phyloP scores from a whole-genome alignment of 192 early-diverging fungal genomes.

The Chytriomyces sp. region DNA sequence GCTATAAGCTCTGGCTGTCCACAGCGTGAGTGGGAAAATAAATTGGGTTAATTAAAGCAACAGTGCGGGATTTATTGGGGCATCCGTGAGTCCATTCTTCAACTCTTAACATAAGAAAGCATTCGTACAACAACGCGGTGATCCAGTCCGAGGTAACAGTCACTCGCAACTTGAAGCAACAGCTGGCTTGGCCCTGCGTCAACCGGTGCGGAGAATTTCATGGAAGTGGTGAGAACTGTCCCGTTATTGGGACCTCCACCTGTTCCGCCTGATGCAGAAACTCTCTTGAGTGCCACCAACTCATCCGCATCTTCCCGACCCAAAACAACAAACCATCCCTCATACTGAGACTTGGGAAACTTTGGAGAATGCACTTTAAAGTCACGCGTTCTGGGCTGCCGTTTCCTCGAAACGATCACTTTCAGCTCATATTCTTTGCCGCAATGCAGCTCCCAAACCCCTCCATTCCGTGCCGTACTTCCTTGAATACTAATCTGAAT shows the following conservation, averaged over 20 bases:
- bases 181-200: conserved; percentile 20
- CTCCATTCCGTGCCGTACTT: conserved; percentile 39
- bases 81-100: not conserved
- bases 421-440: conserved; percentile 50
- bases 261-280: conserved; percentile 47
- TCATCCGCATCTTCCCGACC: conserved; percentile 69
- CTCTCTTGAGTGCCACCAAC: conserved; percentile 79
- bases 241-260: not conserved
- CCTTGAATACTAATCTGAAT: conserved; percentile 32
- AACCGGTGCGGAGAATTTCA: conserved; percentile 22
- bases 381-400: conserved; percentile 12
- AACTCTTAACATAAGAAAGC: conserved; percentile 19
- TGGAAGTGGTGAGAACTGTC: not conserved
- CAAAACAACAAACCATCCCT: conserved; percentile 92
- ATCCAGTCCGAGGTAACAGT: conserved; percentile 65
- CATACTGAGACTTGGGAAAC: conserved; percentile 91
- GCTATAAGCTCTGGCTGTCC: conserved; percentile 62
- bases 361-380: conserved; percentile 74
- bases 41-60: too few relatives aligned
- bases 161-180: conserved; percentile 14
- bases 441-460: conserved; percentile 46
- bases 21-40: too few relatives aligned
- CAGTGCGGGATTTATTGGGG: too few relatives aligned
- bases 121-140: conserved; percentile 36
- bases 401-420: conserved; percentile 35